A percentile compares a stretch with the other conserved stretches of the same genome.
Conservation (phyloP, 2,329 filamentous ascomycete genomes). For the Sporothrix pseudoabietina region DNA sequence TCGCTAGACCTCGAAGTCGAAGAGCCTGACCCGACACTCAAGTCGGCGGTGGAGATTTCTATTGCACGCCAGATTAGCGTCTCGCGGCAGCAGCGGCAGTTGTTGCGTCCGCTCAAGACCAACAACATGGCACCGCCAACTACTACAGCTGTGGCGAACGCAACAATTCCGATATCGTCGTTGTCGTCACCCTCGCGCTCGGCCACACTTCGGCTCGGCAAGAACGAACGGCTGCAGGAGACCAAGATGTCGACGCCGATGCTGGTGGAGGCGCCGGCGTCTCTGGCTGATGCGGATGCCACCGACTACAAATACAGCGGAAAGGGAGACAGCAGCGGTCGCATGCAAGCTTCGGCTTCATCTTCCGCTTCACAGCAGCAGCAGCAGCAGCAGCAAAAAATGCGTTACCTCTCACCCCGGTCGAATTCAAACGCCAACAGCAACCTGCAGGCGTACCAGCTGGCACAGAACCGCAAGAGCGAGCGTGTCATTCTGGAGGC, state of each 20-base stretch:
- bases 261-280: constrained; percentile 44
- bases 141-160: background rate
- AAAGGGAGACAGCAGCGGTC: background rate
- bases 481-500: constrained; percentile 57
- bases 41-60: constrained; percentile 63
- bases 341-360: constrained; percentile 19
- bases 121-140: constrained; percentile 34
- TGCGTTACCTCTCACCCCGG: constrained; percentile 36
- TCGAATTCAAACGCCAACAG: constrained; percentile 13
- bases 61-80: constrained; percentile 70
- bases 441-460: constrained; percentile 34
- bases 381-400: constrained; percentile 12
- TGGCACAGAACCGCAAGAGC: constrained; percentile 53
- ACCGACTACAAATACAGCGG: constrained; percentile 15
- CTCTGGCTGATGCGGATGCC: constrained; percentile 27
- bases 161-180: background rate
- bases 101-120: constrained; percentile 57
- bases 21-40: constrained; percentile 48
- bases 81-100: constrained; percentile 61
- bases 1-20: constrained; percentile 45
- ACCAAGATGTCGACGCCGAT: constrained; percentile 51
- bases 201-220: constrained; percentile 36
- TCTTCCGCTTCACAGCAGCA: background rate
- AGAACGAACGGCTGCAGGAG: constrained; percentile 44
- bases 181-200: constrained; percentile 28